Evolutionary conservation across 1,284 basidiomycete genomes (phyloP).

Genomic region (Puccinia brachypodii): DNA sequence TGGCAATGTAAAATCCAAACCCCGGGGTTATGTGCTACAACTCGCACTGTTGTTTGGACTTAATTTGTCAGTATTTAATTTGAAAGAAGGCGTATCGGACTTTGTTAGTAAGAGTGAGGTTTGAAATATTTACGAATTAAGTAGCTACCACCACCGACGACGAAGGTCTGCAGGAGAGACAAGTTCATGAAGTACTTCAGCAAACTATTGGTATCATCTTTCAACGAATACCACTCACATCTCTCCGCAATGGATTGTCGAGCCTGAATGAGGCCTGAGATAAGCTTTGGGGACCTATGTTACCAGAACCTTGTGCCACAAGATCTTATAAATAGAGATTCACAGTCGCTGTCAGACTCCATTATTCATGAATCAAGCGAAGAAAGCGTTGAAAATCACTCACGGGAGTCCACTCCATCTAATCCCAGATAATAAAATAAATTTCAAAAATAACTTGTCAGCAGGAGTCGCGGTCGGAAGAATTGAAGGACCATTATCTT

Average conservation of each 20-base stretch:
- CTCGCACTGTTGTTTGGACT: constrained; percentile 22
- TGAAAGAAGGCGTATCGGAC: not conserved
- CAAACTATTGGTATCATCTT: not conserved
- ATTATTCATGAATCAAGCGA: not conserved
- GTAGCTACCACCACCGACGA: constrained; percentile 42
- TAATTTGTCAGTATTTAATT: not conserved
- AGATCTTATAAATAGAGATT: constrained; percentile 19
- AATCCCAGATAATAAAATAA: not conserved
- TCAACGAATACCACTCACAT: constrained; percentile 17
- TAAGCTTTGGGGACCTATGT: constrained; percentile 36
- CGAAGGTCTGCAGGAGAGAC: constrained; percentile 27
- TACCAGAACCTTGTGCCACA: constrained; percentile 40
- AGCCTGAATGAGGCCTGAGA: not conserved
- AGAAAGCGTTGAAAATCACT: not conserved
- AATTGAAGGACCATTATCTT: constrained; percentile 47
- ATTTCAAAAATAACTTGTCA: constrained; percentile 1
- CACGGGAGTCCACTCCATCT: constrained; percentile 48
- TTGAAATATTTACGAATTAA: constrained; percentile 27
- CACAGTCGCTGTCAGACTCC: not conserved
- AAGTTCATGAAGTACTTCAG: not conserved
- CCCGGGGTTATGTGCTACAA: constrained; percentile 30
- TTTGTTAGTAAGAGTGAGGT: not conserved
- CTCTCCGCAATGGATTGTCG: constrained; percentile 31
- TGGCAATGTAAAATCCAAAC: constrained; percentile 52
- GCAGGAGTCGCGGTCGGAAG: not conserved